Conservation (phyloP, 495 filamentous ascomycete genomes). For the Evernia prunastri region DNA sequence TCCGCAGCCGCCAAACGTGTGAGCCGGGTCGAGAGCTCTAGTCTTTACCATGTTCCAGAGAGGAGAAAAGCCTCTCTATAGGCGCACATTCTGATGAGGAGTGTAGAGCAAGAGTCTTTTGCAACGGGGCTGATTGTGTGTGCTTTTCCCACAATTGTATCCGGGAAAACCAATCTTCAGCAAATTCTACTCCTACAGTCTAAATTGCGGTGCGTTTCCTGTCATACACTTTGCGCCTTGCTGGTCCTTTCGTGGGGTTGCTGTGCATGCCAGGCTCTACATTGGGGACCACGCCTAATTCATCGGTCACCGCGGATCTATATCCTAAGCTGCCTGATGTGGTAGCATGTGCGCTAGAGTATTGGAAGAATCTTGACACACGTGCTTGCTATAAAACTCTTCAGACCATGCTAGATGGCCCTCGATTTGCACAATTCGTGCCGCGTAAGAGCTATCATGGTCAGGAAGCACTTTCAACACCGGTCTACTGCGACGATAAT, state of each 20-base stretch:
- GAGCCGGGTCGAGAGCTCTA: neutral
- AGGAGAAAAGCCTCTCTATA: neutral
- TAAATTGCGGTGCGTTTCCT: neutral
- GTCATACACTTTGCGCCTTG: neutral
- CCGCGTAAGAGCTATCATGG: slow-evolving; percentile 1
- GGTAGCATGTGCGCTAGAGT: slow-evolving; percentile 2
- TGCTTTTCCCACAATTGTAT: neutral
- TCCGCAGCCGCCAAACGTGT: neutral
- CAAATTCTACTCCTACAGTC: neutral
- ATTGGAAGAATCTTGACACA: neutral
- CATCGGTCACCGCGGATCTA: neutral
- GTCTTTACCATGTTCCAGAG: neutral
- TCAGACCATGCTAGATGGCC: neutral
- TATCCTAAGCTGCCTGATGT: neutral
- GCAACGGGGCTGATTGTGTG: neutral
- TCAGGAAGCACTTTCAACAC: neutral
- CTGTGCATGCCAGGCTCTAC: neutral
- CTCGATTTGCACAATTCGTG: neutral
- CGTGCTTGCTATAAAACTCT: neutral
- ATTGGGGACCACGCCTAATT: neutral
- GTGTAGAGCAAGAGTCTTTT: neutral
- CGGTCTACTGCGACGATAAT: neutral
- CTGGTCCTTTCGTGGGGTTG: neutral
- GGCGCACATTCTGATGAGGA: neutral
- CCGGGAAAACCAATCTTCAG: neutral